A percentile compares a stretch with the other conserved stretches of the same genome.
Evolutionary conservation across 2,329 filamentous ascomycete genomes (phyloP).

Genomic region (Ophiostoma piceae): DNA sequence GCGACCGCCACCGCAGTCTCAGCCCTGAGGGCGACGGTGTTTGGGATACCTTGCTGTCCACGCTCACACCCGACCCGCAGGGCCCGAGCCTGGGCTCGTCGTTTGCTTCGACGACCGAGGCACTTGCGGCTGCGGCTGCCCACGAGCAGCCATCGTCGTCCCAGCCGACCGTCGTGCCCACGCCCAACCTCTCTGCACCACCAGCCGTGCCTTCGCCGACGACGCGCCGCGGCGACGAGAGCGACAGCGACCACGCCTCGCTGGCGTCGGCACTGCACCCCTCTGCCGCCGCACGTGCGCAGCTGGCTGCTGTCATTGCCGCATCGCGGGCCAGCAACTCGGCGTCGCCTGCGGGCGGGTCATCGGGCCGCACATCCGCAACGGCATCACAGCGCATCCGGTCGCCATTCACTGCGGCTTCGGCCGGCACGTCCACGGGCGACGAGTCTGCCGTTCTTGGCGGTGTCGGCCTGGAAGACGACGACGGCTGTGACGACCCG

Average conservation of each 20-base stretch:
- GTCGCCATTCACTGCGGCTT: constrained; percentile 24
- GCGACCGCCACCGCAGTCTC: constrained; percentile 78
- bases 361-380: constrained; percentile 22
- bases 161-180: constrained; percentile 19
- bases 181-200: constrained; percentile 9
- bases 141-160: constrained; percentile 16
- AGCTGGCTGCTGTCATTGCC: background rate
- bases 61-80: constrained; percentile 74
- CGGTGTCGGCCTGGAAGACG: background rate
- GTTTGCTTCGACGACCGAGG: constrained; percentile 63
- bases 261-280: background rate
- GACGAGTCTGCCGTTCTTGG: constrained; percentile 24
- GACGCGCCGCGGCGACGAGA: background rate
- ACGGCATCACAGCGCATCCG: constrained; percentile 23
- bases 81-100: constrained; percentile 77
- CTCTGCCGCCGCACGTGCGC: background rate
- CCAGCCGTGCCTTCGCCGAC: constrained; percentile 20
- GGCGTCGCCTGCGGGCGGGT: background rate
- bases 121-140: constrained; percentile 35
- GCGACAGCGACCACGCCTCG: background rate
- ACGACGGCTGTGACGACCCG: constrained; percentile 35
- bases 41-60: constrained; percentile 78
- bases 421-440: constrained; percentile 20
- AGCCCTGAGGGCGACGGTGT: constrained; percentile 61
- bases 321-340: background rate